phyloP scores from a whole-genome alignment of 2,329 filamentous ascomycete species.

The Chaetomium sp. region DNA sequence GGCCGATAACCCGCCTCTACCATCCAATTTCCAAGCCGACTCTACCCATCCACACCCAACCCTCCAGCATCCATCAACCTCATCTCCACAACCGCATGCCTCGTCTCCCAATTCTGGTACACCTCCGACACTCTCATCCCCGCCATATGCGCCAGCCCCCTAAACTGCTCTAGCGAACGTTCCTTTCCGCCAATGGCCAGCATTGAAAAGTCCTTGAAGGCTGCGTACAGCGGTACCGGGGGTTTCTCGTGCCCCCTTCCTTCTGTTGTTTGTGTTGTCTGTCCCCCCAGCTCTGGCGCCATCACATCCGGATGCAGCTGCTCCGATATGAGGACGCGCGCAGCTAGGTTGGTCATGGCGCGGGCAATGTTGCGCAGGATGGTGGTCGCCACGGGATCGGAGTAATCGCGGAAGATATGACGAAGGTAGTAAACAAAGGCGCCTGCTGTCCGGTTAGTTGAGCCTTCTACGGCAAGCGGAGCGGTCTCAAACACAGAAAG shows the following conservation, averaged over 20 bases:
- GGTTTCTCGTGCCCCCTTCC: too few relatives aligned
- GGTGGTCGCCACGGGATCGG: conserved; percentile 21
- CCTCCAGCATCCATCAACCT: conserved; percentile 4
- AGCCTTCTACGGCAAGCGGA: neutral
- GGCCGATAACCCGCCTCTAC: neutral
- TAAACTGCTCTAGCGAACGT: conserved; percentile 19
- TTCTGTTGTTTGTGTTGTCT: neutral
- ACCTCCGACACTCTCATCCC: conserved; percentile 19
- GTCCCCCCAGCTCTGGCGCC: too few relatives aligned
- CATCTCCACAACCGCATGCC: conserved; percentile 22
- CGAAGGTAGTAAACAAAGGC: conserved; percentile 30
- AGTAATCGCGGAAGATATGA: conserved; percentile 30
- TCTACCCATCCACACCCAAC: neutral
- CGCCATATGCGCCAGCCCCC: conserved; percentile 13
- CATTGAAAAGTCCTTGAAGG: conserved; percentile 25
- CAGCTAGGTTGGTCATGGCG: conserved; percentile 10
- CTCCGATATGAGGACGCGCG: conserved; percentile 21
- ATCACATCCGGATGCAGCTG: conserved; percentile 16
- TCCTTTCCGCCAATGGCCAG: conserved; percentile 24
- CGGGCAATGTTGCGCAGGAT: conserved; percentile 20
- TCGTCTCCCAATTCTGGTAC: conserved; percentile 15
- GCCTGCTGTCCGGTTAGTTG: conserved; percentile 13
- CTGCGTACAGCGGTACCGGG: conserved; percentile 19
- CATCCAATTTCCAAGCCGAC: neutral
- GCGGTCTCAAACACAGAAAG: neutral